Percentiles rank a stretch among this genome's conserved stretches.
Conservation (phyloP, 306 rosid species). For the Cicer cuneatum region DNA sequence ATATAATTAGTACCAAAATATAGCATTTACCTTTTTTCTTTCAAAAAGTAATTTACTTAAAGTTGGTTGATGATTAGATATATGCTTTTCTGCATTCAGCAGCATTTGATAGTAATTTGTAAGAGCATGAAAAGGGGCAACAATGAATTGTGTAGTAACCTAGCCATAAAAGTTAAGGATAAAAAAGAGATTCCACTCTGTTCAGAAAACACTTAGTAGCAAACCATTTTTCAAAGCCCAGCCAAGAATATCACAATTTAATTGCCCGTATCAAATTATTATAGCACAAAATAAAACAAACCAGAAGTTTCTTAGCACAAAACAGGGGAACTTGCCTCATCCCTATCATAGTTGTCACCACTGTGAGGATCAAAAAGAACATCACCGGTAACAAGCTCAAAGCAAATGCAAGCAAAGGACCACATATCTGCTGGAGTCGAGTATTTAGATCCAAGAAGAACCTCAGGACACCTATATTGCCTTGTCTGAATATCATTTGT, state of each 20-base stretch:
- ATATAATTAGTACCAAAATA: constrained; percentile 14
- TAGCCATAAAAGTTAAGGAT: neutral
- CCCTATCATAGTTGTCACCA: constrained; percentile 83
- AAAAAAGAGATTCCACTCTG: neutral
- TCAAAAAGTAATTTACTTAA: constrained; percentile 4
- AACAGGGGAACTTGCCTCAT: constrained; percentile 62
- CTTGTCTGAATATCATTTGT: constrained; percentile 90
- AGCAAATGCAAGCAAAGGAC: constrained; percentile 79
- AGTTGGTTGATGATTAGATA: neutral
- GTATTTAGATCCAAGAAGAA: constrained; percentile 85
- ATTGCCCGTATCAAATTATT: constrained; percentile 12
- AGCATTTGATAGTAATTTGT: neutral
- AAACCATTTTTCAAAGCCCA: constrained; percentile 9
- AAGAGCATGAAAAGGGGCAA: neutral
- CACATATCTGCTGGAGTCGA: constrained; percentile 86
- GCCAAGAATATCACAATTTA: neutral
- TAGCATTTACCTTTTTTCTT: neutral
- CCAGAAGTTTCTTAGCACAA: neutral
- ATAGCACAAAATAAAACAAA: constrained; percentile 28
- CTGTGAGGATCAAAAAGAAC: constrained; percentile 91
- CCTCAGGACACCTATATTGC: constrained; percentile 93
- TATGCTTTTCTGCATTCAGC: neutral
- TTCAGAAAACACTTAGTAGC: constrained; percentile 4
- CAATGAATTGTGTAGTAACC: neutral
- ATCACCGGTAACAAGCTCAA: constrained; percentile 63